Evolutionary conservation across 352 stramenopile genomes (phyloP), one percentile per base, ranked within the genome.

Genomic region (Phytophthora palmivora): DNA sequence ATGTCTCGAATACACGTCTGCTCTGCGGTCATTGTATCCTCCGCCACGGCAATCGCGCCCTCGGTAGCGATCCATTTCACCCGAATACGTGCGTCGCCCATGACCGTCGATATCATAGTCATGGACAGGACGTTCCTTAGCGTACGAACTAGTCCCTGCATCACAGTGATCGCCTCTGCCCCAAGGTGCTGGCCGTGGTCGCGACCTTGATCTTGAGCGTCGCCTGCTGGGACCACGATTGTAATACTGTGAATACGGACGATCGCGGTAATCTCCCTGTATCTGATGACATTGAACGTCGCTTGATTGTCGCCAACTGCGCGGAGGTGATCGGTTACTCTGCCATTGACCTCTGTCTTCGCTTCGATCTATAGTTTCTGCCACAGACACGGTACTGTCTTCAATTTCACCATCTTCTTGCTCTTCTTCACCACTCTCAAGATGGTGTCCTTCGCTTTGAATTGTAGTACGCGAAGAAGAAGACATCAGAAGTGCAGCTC

Each of bases 401-500:
- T 58, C 62, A 39, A 67, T 61, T 60, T 70, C 62, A 6, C 46
- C 56, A 53, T 70, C 62, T 56, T 67, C 61, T 32, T 62, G 34
- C 16, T 51, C 62, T 19, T 65, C 38, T 38, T 70, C 47, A 9
- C 42, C 56, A 24, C 56, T 58, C 41, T 44, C 52, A 41, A 28
- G n/a, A 11, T 7, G n/a, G 16, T 10, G 16, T 19, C 10, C 16
- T 26, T 46, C 39, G n/a, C 18, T 32, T 36, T 63, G 45, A 41
- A 7, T 37, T 45, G 34, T 6, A 22, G 22, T n/a, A 62, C 12
- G 22, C 18, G 42, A 5, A 19, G 32, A 48, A 44, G 32, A 22
- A 5, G 28, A 10, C 4, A 6, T 21, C 24, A 18, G 37, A 43
- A 30, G 7, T 33, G 37, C 26, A 12, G 14, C 15, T 21, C 11